A percentile compares a stretch with the other conserved stretches of the same genome.
Evolutionary conservation across 2,329 filamentous ascomycete genomes (phyloP).

Genomic region (Zymoseptoria tritici): DNA sequence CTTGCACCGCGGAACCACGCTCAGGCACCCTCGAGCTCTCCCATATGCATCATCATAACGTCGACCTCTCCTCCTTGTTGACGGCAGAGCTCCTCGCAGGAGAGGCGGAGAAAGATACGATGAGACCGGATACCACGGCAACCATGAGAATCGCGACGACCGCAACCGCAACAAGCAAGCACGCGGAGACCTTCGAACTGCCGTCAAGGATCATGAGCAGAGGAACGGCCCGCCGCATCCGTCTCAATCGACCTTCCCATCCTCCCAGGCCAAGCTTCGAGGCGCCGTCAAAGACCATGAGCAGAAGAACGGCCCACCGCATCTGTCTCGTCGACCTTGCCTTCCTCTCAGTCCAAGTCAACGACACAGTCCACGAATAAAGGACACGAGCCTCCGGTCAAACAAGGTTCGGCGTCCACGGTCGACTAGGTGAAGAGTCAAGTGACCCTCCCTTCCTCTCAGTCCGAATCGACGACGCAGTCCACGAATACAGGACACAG

Average conservation of each 20-base stretch:
- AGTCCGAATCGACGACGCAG: conserved; percentile 42
- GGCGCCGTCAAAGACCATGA: conserved; percentile 35
- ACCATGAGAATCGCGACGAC: too few relatives aligned
- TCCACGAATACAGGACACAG: conserved; percentile 16
- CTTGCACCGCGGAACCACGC: conserved; percentile 18
- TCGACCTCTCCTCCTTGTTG: conserved; percentile 37
- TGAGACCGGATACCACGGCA: too few relatives aligned
- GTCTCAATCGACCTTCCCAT: conserved; percentile 51
- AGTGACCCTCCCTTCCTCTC: conserved; percentile 53
- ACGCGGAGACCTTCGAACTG: conserved; percentile 4
- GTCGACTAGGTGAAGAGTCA: conserved; percentile 16
- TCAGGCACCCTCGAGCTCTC: conserved; percentile 17
- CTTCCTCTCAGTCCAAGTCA: conserved; percentile 51
- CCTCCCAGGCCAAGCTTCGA: conserved; percentile 38
- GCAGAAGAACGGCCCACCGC: conserved; percentile 25
- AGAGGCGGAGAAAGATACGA: too few relatives aligned
- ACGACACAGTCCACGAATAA: conserved; percentile 28
- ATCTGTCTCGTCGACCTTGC: conserved; percentile 45
- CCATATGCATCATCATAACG: conserved; percentile 12
- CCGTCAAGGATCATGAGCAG: too few relatives aligned
- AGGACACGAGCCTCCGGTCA: conserved; percentile 28
- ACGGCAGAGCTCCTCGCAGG: conserved; percentile 30
- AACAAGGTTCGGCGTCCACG: conserved; percentile 22
- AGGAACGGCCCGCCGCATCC: conserved; percentile 19
- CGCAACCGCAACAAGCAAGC: too few relatives aligned